A percentile compares a stretch with the other conserved stretches of the same genome.
phyloP scores from a whole-genome alignment of 805 yeast species.

The Candida andamanensis region DNA sequence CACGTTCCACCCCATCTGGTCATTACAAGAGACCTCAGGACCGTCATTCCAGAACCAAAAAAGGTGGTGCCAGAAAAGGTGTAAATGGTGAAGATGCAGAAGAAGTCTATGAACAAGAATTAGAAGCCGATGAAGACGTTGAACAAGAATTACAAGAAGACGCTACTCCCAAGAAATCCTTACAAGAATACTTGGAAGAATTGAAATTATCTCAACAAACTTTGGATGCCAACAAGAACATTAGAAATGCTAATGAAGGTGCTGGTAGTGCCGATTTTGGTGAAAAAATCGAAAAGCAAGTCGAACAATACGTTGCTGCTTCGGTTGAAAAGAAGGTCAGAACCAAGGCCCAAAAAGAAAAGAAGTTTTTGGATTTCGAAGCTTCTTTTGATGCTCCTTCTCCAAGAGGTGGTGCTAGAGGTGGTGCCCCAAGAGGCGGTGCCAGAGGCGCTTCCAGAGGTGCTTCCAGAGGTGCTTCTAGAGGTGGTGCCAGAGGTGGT shows the following conservation, averaged over 20 bases:
- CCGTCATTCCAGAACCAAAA: conserved; percentile 83
- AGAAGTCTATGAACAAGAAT: conserved; percentile 47
- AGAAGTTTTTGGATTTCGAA: conserved; percentile 69
- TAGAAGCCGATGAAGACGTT: conserved; percentile 40
- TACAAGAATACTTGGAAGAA: conserved; percentile 83
- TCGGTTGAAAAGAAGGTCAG: conserved; percentile 63
- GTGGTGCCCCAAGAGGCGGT: conserved; percentile 31
- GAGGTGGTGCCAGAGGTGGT: conserved; percentile 14
- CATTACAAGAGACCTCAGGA: conserved; percentile 60
- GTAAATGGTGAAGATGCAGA: conserved; percentile 59
- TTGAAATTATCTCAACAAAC: conserved; percentile 41
- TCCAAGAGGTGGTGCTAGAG: conserved; percentile 17
- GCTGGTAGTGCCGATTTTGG: conserved; percentile 39
- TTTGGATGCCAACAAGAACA: conserved; percentile 29
- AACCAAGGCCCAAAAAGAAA: conserved; percentile 76
- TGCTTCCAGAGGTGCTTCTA: conserved; percentile 11
- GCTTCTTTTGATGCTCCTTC: conserved; percentile 61
- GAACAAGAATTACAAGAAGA: conserved; percentile 42
- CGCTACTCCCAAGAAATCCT: conserved; percentile 53
- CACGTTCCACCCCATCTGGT: conserved; percentile 48
- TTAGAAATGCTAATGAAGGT: conserved; percentile 55
- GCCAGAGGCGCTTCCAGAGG: conserved; percentile 19
- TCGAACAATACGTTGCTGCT: conserved; percentile 54
- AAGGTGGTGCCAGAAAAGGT: conserved; percentile 80
- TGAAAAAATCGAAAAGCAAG: conserved; percentile 63